Conservation (phyloP, 768 basidiomycete genomes). For the Termitomyces sp. region DNA sequence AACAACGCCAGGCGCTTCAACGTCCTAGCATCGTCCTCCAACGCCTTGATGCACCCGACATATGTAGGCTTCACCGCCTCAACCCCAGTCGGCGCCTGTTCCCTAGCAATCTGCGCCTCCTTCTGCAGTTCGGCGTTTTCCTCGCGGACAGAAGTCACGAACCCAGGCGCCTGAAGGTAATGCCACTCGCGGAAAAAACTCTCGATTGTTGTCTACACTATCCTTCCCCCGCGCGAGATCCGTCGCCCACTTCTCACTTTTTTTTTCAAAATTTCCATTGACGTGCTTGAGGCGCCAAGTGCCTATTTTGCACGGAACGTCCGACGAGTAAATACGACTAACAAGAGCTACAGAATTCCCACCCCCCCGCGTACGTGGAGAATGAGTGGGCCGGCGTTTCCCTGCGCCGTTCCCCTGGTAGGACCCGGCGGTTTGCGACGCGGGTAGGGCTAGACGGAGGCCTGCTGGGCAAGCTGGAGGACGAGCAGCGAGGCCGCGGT, state of each 20-base stretch:
- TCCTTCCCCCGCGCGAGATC: conserved; percentile 24
- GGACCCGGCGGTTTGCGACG: too few relatives aligned
- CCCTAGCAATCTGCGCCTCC: conserved; percentile 45
- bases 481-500: too few relatives aligned
- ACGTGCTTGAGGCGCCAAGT: too few relatives aligned
- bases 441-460: too few relatives aligned
- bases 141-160: conserved; percentile 36
- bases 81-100: conserved; percentile 52
- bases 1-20: conserved; percentile 48
- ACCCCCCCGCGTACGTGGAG: too few relatives aligned
- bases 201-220: conserved; percentile 40
- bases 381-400: too few relatives aligned
- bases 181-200: conserved; percentile 56
- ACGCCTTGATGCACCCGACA: conserved; percentile 37
- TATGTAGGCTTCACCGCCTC: conserved; percentile 47
- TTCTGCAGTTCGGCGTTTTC: conserved; percentile 52
- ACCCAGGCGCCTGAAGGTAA: conserved; percentile 50
- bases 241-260: conserved; percentile 24
- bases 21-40: conserved; percentile 43
- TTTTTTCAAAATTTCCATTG: too few relatives aligned
- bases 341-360: too few relatives aligned
- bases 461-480: too few relatives aligned
- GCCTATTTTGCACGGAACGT: too few relatives aligned
- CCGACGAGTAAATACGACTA: too few relatives aligned
- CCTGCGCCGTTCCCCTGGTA: too few relatives aligned